Percentiles rank a stretch among this genome's conserved stretches.
Evolutionary conservation across 805 yeast species (phyloP).

Genomic region (Candida endomychidarum): DNA sequence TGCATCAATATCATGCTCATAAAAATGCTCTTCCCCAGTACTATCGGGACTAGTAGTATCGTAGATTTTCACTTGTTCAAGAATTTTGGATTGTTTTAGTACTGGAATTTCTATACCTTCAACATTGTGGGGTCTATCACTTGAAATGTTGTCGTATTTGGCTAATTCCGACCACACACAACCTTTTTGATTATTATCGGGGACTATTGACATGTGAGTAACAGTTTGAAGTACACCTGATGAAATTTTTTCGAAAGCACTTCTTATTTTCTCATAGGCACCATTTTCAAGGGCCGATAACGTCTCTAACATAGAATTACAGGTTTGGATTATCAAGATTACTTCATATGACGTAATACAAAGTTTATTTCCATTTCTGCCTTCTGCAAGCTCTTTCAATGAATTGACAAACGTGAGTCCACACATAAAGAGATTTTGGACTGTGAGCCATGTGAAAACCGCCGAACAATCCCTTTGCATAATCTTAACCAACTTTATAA

Average conservation of each 20-base stretch:
- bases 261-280: constrained; percentile 15
- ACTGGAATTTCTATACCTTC: constrained; percentile 11
- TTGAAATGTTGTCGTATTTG: constrained; percentile 8
- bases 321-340: constrained; percentile 14
- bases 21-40: constrained; percentile 7
- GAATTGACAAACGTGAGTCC: constrained; percentile 17
- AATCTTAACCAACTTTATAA: constrained; percentile 13
- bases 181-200: too few species aligned
- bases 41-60: constrained; percentile 1
- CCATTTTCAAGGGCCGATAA: constrained; percentile 15
- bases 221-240: constrained; percentile 13
- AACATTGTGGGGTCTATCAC: constrained; percentile 10
- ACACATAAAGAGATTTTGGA: constrained; percentile 17
- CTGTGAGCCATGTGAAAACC: constrained; percentile 16
- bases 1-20: constrained; percentile 14
- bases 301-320: constrained; percentile 16
- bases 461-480: constrained; percentile 18
- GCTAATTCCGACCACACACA: constrained; percentile 16
- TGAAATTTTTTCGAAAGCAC: constrained; percentile 17
- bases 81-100: constrained; percentile 1
- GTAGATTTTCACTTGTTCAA: neutral
- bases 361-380: constrained; percentile 5
- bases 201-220: constrained; percentile 10
- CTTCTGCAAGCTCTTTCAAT: constrained; percentile 13
- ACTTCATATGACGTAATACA: constrained; percentile 15